Percentiles rank a stretch among this genome's conserved stretches.
Conservation (phyloP, 2,329 filamentous ascomycete species). For the Phaeosphaeriaceae sp. region DNA sequence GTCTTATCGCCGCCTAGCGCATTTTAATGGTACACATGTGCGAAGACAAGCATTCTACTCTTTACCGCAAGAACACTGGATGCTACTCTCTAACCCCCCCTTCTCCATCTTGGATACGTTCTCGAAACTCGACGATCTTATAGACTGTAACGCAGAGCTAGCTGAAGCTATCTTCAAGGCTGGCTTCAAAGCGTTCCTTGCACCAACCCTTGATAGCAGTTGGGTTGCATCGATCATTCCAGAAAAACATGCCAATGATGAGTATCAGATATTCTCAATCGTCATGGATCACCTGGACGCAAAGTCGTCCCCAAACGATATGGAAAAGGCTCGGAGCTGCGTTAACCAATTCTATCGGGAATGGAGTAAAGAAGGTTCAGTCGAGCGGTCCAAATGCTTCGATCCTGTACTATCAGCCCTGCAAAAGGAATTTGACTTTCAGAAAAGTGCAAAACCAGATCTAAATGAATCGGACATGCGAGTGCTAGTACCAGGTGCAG, state of each 20-base stretch:
- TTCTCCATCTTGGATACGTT: constrained; percentile 84
- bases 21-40: constrained; percentile 89
- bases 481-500: constrained; percentile 88
- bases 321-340: constrained; percentile 92
- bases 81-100: constrained; percentile 78
- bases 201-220: constrained; percentile 38
- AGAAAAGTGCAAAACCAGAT: constrained; percentile 15
- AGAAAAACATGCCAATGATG: constrained; percentile 34
- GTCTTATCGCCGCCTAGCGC: constrained; percentile 82
- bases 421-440: constrained; percentile 52
- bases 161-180: constrained; percentile 75
- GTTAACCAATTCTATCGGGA: constrained; percentile 94
- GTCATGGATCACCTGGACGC: constrained; percentile 71
- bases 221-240: constrained; percentile 42
- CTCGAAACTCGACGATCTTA: constrained; percentile 80
- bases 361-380: constrained; percentile 80
- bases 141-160: constrained; percentile 85
- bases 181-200: constrained; percentile 44
- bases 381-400: constrained; percentile 80
- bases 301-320: constrained; percentile 72
- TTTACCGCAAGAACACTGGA: constrained; percentile 81
- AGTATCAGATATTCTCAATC: constrained; percentile 42
- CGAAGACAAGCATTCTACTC: constrained; percentile 93
- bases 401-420: constrained; percentile 74
- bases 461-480: constrained; percentile 55